Evolutionary conservation across 495 filamentous ascomycete species (phyloP).

Genomic region (Aspergillus heteromorphus): DNA sequence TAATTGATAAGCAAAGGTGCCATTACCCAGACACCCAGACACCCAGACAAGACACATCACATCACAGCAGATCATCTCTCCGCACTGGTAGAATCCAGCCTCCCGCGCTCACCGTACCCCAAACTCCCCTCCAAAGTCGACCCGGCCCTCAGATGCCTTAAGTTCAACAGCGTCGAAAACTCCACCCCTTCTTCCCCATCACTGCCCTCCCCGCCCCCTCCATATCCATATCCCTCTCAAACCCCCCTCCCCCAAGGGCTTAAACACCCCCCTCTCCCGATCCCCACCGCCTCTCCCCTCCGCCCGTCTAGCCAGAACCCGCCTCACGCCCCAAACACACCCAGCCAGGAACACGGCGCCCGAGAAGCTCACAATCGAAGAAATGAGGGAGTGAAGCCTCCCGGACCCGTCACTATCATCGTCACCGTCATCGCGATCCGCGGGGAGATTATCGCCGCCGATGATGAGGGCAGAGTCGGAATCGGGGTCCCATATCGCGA

Average conservation of each 20-base stretch:
- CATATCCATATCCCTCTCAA: constrained; percentile 12
- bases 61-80: too few relatives aligned
- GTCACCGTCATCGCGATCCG: too few relatives aligned
- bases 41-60: too few relatives aligned
- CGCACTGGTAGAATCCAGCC: too few relatives aligned
- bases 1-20: too few relatives aligned
- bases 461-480: not conserved
- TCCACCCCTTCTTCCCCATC: constrained; percentile 8
- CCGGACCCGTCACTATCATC: not conserved
- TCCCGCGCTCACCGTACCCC: not conserved
- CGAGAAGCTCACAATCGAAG: not conserved
- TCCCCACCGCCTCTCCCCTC: not conserved
- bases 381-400: not conserved
- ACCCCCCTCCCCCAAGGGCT: constrained; percentile 4
- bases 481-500: constrained; percentile 12
- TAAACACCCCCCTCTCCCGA: not conserved
- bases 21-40: too few relatives aligned
- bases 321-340: not conserved
- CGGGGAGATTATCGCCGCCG: not conserved
- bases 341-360: not conserved
- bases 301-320: not conserved
- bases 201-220: too few relatives aligned
- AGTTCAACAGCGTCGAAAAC: constrained; percentile 7
- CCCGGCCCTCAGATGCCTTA: not conserved
- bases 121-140: not conserved